Evolutionary conservation across 1,284 basidiomycete genomes (phyloP).

Genomic region (Rhodotorula sp.): DNA sequence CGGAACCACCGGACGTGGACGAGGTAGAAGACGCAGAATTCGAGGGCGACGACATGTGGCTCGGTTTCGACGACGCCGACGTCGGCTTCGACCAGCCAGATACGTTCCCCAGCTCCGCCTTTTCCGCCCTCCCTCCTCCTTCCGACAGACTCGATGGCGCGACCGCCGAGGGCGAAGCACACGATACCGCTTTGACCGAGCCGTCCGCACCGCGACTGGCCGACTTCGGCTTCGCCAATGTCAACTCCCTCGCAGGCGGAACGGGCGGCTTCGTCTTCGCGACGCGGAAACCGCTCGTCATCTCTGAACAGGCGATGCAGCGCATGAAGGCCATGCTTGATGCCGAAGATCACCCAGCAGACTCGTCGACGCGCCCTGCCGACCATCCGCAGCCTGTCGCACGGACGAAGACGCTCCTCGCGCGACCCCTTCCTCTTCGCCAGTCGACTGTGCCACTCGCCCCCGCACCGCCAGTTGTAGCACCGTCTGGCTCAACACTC

Average conservation of each 20-base stretch:
- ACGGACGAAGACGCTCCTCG: not conserved
- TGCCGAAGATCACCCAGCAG: not conserved
- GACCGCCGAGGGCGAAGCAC: not conserved
- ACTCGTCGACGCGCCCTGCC: not conserved
- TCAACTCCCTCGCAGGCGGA: not conserved
- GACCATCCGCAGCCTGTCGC: not conserved
- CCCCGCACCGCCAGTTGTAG: not conserved
- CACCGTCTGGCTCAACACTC: too few species aligned
- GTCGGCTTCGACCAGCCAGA: conserved; percentile 25
- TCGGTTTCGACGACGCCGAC: conserved; percentile 23
- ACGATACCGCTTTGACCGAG: not conserved
- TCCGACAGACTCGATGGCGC: not conserved
- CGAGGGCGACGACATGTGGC: conserved; percentile 39
- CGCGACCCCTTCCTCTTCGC: not conserved
- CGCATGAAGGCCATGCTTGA: conserved; percentile 13
- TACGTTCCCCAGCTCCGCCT: conserved; percentile 17
- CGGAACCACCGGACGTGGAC: not conserved
- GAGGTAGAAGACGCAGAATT: conserved; percentile 16
- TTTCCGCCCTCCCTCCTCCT: not conserved
- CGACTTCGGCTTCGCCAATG: conserved; percentile 14
- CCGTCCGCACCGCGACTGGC: conserved; percentile 5
- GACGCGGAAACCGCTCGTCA: conserved; percentile 15
- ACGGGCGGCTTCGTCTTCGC: conserved; percentile 24
- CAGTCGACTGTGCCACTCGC: not conserved
- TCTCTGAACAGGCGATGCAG: conserved; percentile 23